Evolutionary conservation across 768 basidiomycete genomes (phyloP).

Genomic region (Xerocomus potaroensis): DNA sequence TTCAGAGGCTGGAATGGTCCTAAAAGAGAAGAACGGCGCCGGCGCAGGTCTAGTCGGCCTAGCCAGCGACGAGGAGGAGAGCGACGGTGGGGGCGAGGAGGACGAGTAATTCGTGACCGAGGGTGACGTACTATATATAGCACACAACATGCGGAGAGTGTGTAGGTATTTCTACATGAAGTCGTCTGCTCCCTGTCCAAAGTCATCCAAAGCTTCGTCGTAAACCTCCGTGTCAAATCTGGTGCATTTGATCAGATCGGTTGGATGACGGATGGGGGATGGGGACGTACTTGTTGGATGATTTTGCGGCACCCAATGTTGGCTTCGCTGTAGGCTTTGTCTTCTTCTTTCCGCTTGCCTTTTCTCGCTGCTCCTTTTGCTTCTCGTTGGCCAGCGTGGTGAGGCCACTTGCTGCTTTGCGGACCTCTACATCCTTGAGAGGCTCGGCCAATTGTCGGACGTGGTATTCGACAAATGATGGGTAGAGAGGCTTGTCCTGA

Average conservation of each 20-base stretch:
- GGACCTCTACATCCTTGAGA: slow-evolving; percentile 85
- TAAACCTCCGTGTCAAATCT: slow-evolving; percentile 80
- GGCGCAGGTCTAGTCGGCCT: slow-evolving; percentile 72
- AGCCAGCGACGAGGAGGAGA: slow-evolving; percentile 65
- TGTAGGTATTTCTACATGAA: slow-evolving; percentile 71
- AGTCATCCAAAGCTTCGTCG: slow-evolving; percentile 89
- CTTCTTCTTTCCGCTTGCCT: slow-evolving; percentile 89
- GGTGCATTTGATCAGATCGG: slow-evolving; percentile 11
- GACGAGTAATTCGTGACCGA: slow-evolving; percentile 31
- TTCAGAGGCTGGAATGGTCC: slow-evolving; percentile 58
- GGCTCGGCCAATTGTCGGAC: slow-evolving; percentile 69
- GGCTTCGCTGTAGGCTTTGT: slow-evolving; percentile 68
- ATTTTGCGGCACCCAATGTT: slow-evolving; percentile 67
- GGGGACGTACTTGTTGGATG: slow-evolving; percentile 50
- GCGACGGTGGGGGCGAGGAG: slow-evolving; percentile 62
- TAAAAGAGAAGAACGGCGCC: slow-evolving; percentile 62
- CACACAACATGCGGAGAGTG: slow-evolving; percentile 8
- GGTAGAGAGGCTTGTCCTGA: slow-evolving; percentile 76
- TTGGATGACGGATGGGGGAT: neutral
- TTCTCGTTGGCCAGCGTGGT: slow-evolving; percentile 93
- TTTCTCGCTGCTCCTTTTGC: slow-evolving; percentile 85
- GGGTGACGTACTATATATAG: slow-evolving; percentile 12
- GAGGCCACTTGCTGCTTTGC: slow-evolving; percentile 81
- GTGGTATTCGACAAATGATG: slow-evolving; percentile 80
- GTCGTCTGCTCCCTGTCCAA: slow-evolving; percentile 68